These are phyloP conservation scores for Tolypocladium ophioglossoides DNA, from an alignment of 2,329 filamentous ascomycete genomes.

Conservation along the genomic window DNA sequence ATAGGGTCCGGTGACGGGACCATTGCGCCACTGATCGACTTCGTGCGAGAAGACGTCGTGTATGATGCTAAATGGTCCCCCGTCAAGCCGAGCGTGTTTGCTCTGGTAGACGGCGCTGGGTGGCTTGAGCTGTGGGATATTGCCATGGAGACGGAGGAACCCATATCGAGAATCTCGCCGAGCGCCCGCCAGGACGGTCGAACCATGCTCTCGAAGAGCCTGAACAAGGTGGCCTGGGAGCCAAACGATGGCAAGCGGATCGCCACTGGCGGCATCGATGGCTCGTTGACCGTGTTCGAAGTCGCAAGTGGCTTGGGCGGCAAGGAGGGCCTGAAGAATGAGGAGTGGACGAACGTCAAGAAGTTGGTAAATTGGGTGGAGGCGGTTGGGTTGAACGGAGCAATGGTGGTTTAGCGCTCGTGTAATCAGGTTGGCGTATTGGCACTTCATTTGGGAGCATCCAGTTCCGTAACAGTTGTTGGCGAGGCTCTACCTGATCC, in stretches of 20 bases:
- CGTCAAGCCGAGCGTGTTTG: conserved; percentile 87
- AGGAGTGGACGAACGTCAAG: conserved; percentile 93
- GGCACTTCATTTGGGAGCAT: background rate
- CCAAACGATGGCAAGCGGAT: conserved; percentile 75
- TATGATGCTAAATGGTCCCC: conserved; percentile 96
- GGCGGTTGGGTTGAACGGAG: conserved; percentile 41
- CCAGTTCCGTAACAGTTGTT: background rate
- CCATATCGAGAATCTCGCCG: conserved; percentile 69
- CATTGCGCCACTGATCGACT: conserved; percentile 72
- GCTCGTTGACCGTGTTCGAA: conserved; percentile 85
- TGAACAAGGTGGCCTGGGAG: conserved; percentile 96
- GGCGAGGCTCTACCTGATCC: background rate
- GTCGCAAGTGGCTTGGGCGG: conserved; percentile 74
- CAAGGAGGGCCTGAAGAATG: conserved; percentile 69
- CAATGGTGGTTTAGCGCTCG: conserved; percentile 24
- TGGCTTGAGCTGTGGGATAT: conserved; percentile 94
- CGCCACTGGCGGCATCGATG: conserved; percentile 86
- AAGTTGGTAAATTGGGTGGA: conserved; percentile 73
- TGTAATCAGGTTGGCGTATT: background rate
- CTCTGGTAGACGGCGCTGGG: conserved; percentile 85
- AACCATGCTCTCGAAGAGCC: conserved; percentile 67
- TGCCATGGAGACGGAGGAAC: conserved; percentile 84
- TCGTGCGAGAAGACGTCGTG: conserved; percentile 89
- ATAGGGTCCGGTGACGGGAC: conserved; percentile 38
- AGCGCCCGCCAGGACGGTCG: conserved; percentile 53